Conservation (phyloP, 768 basidiomycete genomes). For the Calocera viscosa region DNA sequence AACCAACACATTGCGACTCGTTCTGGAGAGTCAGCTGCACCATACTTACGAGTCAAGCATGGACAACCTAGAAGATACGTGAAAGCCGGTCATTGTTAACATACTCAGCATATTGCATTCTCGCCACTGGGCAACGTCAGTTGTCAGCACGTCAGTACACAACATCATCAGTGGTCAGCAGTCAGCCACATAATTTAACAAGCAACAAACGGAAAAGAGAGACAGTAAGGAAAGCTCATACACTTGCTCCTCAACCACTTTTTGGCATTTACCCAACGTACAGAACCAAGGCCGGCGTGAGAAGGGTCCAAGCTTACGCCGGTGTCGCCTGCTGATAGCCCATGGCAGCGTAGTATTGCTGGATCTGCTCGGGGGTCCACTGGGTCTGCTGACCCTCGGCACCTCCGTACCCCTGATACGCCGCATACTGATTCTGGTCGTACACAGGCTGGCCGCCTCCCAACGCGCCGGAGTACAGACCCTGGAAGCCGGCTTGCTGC, state of each 20-base stretch:
- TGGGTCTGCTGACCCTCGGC: not conserved
- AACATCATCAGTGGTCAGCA: not conserved
- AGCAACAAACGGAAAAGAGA: not conserved
- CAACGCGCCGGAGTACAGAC: not conserved
- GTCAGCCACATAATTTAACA: not conserved
- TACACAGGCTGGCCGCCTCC: not conserved
- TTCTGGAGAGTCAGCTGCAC: not conserved
- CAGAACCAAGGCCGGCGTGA: not conserved
- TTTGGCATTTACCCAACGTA: not conserved
- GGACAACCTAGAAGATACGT: not conserved
- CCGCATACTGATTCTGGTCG: not conserved
- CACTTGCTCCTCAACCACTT: not conserved
- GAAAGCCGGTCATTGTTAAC: not conserved
- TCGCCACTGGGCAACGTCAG: constrained; percentile 6
- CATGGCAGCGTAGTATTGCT: constrained; percentile 5
- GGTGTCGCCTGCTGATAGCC: not conserved
- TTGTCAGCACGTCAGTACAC: not conserved
- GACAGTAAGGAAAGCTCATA: not conserved
- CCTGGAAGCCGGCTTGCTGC: constrained; percentile 2
- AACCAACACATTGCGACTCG: not conserved
- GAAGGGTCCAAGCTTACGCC: not conserved
- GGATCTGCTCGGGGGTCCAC: constrained; percentile 1
- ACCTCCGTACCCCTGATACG: not conserved
- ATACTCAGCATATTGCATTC: constrained; percentile 7
- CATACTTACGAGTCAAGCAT: not conserved